Conservation (phyloP, 805 yeast genomes). For the Blastobotrys robertii region DNA sequence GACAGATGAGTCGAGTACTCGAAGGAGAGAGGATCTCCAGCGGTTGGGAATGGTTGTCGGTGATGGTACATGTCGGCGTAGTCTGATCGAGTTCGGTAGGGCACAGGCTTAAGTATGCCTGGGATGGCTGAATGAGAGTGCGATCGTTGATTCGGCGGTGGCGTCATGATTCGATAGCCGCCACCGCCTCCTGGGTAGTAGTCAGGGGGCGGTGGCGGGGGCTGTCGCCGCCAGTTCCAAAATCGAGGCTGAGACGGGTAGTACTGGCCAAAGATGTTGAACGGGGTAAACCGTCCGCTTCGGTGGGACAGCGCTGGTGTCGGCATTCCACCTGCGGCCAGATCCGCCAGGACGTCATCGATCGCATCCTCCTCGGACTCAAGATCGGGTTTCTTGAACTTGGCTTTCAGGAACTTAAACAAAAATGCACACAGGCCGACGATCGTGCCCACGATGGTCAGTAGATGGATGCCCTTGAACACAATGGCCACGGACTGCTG, state of each 20-base stretch:
- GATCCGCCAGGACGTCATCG: background rate
- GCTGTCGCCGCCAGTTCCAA: background rate
- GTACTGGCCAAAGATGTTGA: background rate
- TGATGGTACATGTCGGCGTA: background rate
- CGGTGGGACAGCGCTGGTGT: background rate
- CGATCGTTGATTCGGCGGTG: background rate
- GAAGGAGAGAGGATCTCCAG: background rate
- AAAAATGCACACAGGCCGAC: background rate
- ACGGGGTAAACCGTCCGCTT: background rate
- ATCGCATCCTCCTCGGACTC: background rate
- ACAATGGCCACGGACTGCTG: constrained; percentile 8
- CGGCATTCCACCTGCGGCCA: background rate
- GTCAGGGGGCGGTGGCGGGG: background rate
- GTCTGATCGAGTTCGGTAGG: background rate
- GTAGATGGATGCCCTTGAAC: constrained; percentile 7
- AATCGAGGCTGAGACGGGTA: background rate
- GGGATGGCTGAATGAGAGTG: constrained; percentile 2
- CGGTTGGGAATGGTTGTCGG: background rate
- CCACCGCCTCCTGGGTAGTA: background rate
- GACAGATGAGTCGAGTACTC: background rate
- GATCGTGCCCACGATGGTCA: constrained; percentile 1
- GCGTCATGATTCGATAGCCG: too few species aligned
- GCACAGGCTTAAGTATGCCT: background rate
- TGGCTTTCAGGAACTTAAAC: background rate
- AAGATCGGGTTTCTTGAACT: background rate